phyloP scores from a whole-genome alignment of 2,329 filamentous ascomycete genomes.

The Aspergillus novoparasiticus region DNA sequence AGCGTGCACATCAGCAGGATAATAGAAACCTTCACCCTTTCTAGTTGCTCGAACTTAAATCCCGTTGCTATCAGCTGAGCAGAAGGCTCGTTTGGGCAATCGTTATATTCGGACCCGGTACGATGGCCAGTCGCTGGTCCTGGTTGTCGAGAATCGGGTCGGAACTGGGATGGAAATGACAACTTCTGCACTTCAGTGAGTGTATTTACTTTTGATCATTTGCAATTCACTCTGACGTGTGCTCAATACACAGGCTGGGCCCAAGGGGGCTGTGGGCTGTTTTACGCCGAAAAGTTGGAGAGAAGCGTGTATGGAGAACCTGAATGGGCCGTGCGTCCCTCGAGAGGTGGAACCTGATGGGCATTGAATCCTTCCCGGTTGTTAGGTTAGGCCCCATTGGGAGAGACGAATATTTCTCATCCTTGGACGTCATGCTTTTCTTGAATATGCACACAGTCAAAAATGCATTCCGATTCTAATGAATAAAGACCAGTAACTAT shows the following conservation, averaged over 20 bases:
- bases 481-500: neutral
- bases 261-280: slow-evolving; percentile 5
- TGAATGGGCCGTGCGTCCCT: slow-evolving; percentile 1
- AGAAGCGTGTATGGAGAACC: neutral
- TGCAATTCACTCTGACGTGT: neutral
- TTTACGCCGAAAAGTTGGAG: slow-evolving; percentile 7
- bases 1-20: no score
- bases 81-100: neutral
- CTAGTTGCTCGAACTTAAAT: no score
- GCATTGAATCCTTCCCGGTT: neutral
- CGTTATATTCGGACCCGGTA: slow-evolving; percentile 5
- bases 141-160: neutral
- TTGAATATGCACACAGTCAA: neutral
- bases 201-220: neutral
- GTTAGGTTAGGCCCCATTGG: neutral
- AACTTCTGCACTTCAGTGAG: slow-evolving; percentile 3
- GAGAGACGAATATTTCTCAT: neutral
- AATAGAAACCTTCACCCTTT: no score
- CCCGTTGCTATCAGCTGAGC: no score
- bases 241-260: neutral
- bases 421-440: neutral
- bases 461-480: neutral
- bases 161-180: slow-evolving; percentile 2
- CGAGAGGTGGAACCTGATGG: neutral
- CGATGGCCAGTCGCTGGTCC: neutral